A percentile compares a stretch with the other conserved stretches of the same genome.
These are phyloP conservation scores for Lepidium sativum DNA, from an alignment of 345 rosid species.

Conservation along the genomic window DNA sequence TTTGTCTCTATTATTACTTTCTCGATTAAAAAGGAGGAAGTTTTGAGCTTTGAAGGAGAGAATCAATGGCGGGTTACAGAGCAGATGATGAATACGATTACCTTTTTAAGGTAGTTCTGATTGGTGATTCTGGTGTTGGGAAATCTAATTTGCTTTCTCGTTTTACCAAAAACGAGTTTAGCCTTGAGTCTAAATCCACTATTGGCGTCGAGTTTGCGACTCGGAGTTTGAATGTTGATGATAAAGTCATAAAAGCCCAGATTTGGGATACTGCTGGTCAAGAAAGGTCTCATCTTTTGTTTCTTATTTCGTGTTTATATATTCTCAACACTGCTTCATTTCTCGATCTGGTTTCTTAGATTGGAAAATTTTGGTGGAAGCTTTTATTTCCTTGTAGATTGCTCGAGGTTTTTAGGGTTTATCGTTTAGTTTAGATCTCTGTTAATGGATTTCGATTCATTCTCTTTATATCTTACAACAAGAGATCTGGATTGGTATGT, in stretches of 20 bases:
- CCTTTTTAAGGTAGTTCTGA: constrained; percentile 32
- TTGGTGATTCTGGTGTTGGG: constrained; percentile 34
- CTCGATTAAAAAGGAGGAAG: neutral
- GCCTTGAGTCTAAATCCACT: constrained; percentile 35
- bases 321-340: neutral
- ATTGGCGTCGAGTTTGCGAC: constrained; percentile 37
- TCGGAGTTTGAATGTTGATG: constrained; percentile 29
- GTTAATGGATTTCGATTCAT: neutral
- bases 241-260: constrained; percentile 38
- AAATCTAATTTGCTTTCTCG: constrained; percentile 27
- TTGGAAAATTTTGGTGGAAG: neutral
- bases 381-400: neutral
- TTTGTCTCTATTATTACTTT: neutral
- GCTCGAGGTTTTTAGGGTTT: neutral
- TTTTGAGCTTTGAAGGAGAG: neutral
- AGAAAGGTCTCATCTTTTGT: constrained; percentile 26
- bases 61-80: constrained; percentile 33
- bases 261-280: constrained; percentile 40
- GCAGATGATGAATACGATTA: constrained; percentile 35
- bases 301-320: neutral
- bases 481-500: constrained; percentile 9
- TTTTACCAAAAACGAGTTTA: constrained; percentile 33
- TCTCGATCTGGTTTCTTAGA: constrained; percentile 14
- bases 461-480: neutral
- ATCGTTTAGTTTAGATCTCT: neutral